These are phyloP conservation scores for Teratosphaeria destructans DNA, from an alignment of 2,329 filamentous ascomycete genomes.

Conservation along the genomic window DNA sequence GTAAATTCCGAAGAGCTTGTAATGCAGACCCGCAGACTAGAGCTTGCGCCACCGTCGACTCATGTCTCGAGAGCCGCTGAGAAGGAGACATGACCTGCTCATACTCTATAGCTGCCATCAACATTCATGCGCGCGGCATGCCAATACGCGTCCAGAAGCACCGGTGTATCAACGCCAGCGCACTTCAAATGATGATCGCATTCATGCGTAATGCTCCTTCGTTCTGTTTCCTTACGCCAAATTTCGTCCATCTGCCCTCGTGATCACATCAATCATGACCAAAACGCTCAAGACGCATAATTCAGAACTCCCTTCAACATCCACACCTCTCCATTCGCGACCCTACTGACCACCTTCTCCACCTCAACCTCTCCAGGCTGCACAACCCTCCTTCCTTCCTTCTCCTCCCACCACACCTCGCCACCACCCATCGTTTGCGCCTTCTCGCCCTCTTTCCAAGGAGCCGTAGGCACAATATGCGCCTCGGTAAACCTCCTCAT, in stretches of 20 bases:
- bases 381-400: constrained; percentile 56
- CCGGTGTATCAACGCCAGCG: too few relatives aligned
- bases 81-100: too few relatives aligned
- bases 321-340: constrained; percentile 86
- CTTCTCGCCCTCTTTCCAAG: constrained; percentile 62
- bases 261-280: not conserved
- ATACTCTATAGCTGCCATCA: too few relatives aligned
- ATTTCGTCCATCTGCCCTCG: not conserved
- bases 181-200: too few relatives aligned
- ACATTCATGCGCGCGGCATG: too few relatives aligned
- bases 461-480: constrained; percentile 65
- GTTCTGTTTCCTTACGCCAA: not conserved
- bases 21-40: too few relatives aligned
- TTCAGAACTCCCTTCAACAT: constrained; percentile 54
- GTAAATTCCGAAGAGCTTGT: too few relatives aligned
- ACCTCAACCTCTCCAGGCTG: constrained; percentile 76
- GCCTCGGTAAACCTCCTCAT: constrained; percentile 72
- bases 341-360: constrained; percentile 59
- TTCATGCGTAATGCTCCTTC: too few relatives aligned
- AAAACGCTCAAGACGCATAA: constrained; percentile 25
- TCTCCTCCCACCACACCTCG: constrained; percentile 74
- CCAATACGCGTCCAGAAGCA: too few relatives aligned
- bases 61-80: too few relatives aligned
- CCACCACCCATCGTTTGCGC: constrained; percentile 56
- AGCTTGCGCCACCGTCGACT: too few relatives aligned